A percentile compares a stretch with the other conserved stretches of the same genome.
Evolutionary conservation across 1,284 basidiomycete species (phyloP).

Genomic region (Porodaedalea pini): DNA sequence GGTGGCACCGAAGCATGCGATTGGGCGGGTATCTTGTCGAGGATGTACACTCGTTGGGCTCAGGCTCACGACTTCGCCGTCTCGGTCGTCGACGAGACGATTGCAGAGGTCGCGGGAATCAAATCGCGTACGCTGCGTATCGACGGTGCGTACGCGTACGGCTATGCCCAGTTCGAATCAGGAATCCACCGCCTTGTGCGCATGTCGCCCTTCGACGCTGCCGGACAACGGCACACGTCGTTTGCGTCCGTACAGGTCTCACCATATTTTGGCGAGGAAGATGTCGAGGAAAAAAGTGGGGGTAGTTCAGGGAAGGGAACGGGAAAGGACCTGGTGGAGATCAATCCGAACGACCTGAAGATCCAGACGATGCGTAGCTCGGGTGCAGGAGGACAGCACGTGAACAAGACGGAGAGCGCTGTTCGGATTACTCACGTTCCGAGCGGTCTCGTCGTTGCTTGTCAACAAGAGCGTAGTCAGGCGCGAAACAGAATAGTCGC

Average conservation of each 20-base stretch:
- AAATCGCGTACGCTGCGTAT: slow-evolving; percentile 49
- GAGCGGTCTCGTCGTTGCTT: slow-evolving; percentile 54
- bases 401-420: slow-evolving; percentile 64
- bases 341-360: slow-evolving; percentile 55
- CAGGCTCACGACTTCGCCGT: slow-evolving; percentile 29
- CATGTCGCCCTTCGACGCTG: slow-evolving; percentile 53
- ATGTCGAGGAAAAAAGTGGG: slow-evolving; percentile 24
- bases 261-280: slow-evolving; percentile 38
- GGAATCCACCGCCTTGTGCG: slow-evolving; percentile 62
- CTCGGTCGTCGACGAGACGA: slow-evolving; percentile 23
- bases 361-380: slow-evolving; percentile 56
- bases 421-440: slow-evolving; percentile 58
- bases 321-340: slow-evolving; percentile 31
- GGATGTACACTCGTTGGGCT: slow-evolving; percentile 50
- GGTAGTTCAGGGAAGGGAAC: slow-evolving; percentile 24
- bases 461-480: slow-evolving; percentile 58
- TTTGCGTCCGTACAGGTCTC: slow-evolving; percentile 52
- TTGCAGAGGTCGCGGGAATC: slow-evolving; percentile 32
- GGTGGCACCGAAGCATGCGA: slow-evolving; percentile 55
- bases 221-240: slow-evolving; percentile 54
- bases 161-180: slow-evolving; percentile 48
- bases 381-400: slow-evolving; percentile 62
- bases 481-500: slow-evolving; percentile 52
- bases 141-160: slow-evolving; percentile 45
- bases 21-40: slow-evolving; percentile 48